These are phyloP conservation scores for Neoboletus magnificus DNA, from an alignment of 768 basidiomycete species.

Conservation along the genomic window DNA sequence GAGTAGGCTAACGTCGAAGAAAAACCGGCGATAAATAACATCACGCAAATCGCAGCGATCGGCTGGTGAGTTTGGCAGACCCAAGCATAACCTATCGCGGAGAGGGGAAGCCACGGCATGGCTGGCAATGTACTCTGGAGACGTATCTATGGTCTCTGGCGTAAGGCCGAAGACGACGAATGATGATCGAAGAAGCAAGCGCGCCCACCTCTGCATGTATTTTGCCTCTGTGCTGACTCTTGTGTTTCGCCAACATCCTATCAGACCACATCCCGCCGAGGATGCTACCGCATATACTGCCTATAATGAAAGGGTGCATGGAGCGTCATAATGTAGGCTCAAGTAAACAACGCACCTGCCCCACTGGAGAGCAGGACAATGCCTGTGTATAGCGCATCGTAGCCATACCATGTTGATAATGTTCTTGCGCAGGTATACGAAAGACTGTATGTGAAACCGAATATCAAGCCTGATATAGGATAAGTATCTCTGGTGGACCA, in stretches of 20 bases:
- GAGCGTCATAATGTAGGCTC: neutral
- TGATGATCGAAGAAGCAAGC: neutral
- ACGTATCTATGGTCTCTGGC: slow-evolving; percentile 53
- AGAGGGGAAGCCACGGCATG: slow-evolving; percentile 51
- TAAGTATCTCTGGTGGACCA: neutral
- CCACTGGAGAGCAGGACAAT: slow-evolving; percentile 75
- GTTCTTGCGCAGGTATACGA: slow-evolving; percentile 75
- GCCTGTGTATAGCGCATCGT: slow-evolving; percentile 68
- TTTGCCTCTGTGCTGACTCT: slow-evolving; percentile 41
- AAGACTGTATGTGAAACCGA: slow-evolving; percentile 66
- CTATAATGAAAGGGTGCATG: slow-evolving; percentile 20
- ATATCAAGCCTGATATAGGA: slow-evolving; percentile 54
- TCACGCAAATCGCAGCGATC: slow-evolving; percentile 65
- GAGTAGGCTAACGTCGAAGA: slow-evolving; percentile 38
- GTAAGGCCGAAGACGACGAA: neutral
- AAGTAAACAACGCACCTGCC: slow-evolving; percentile 41
- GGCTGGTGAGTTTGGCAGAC: slow-evolving; percentile 59
- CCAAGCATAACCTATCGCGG: slow-evolving; percentile 74
- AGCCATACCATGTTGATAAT: slow-evolving; percentile 59
- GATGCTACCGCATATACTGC: slow-evolving; percentile 51
- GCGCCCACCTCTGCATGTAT: slow-evolving; percentile 58
- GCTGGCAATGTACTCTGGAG: slow-evolving; percentile 59
- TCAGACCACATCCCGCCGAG: slow-evolving; percentile 61
- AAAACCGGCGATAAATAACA: slow-evolving; percentile 71
- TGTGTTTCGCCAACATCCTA: slow-evolving; percentile 38